Conservation (phyloP, 2,329 filamentous ascomycete genomes). For the Waltergamsia citrina region DNA sequence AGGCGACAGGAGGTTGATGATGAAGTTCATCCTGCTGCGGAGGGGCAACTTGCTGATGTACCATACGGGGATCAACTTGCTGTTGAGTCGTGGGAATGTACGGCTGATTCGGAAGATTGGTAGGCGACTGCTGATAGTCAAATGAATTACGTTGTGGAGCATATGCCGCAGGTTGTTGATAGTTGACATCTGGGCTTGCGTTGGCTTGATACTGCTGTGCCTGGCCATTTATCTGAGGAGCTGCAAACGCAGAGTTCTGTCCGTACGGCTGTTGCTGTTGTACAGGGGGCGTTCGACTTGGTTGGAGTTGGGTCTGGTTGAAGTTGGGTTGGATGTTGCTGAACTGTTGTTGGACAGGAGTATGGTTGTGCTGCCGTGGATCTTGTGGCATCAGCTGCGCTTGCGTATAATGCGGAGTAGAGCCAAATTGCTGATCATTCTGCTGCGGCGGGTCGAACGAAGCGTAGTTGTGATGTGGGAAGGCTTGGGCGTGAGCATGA, state of each 20-base stretch:
- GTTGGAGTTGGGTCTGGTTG: slow-evolving; percentile 4
- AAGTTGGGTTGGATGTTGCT: slow-evolving; percentile 12
- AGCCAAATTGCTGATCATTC: slow-evolving; percentile 17
- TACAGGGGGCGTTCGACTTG: slow-evolving; percentile 3
- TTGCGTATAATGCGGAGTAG: slow-evolving; percentile 17
- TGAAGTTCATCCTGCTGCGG: no score
- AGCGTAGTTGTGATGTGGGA: slow-evolving; percentile 18
- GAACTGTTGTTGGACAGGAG: slow-evolving; percentile 20
- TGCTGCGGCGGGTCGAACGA: slow-evolving; percentile 17
- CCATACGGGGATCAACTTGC: not conserved
- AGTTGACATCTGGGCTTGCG: not conserved
- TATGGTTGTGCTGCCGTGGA: slow-evolving; percentile 20
- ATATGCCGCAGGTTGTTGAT: not conserved
- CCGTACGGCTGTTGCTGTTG: slow-evolving; percentile 5
- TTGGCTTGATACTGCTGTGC: slow-evolving; percentile 2
- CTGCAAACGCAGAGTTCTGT: not conserved
- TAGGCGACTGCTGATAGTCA: not conserved
- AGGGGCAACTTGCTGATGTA: slow-evolving; percentile 1
- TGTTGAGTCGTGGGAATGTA: not conserved
- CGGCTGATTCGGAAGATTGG: no score
- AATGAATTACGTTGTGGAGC: not conserved
- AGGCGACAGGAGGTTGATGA: slow-evolving; percentile 4
- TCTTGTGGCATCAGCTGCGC: slow-evolving; percentile 21
- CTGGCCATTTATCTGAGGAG: slow-evolving; percentile 4
- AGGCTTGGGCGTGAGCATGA: slow-evolving; percentile 20